These are phyloP conservation scores for Acanthamoeba triangularis DNA, from an alignment of 208 protist genomes.

Conservation along the genomic window DNA sequence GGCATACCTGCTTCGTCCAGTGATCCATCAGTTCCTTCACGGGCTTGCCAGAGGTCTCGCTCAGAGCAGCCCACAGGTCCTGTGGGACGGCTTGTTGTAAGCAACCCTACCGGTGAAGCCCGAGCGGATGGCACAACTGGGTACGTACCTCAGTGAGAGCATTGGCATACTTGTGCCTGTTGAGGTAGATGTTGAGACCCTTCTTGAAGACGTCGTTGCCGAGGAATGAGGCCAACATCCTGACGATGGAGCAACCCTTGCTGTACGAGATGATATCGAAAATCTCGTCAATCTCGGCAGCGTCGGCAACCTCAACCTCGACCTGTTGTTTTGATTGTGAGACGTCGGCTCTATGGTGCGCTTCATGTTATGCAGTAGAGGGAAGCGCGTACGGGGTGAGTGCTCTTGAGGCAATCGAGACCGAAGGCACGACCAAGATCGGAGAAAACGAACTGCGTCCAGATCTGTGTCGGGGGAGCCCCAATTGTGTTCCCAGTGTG, in stretches of 20 bases:
- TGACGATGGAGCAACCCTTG: slow-evolving; percentile 82
- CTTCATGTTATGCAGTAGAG: neutral
- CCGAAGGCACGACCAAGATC: slow-evolving; percentile 92
- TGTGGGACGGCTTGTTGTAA: slow-evolving; percentile 88
- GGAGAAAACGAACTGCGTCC: slow-evolving; percentile 92
- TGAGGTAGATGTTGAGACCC: slow-evolving; percentile 95
- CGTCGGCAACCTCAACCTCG: slow-evolving; percentile 96
- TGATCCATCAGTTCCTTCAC: slow-evolving; percentile 94
- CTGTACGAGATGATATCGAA: slow-evolving; percentile 86
- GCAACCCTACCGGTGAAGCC: no score
- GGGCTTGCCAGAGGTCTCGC: slow-evolving; percentile 92
- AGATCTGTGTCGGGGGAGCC: slow-evolving; percentile 67
- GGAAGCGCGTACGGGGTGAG: slow-evolving; percentile 94
- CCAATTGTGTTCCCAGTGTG: no score
- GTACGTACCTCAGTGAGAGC: slow-evolving; percentile 95
- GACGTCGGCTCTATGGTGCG: no score
- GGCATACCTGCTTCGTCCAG: slow-evolving; percentile 96
- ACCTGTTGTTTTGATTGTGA: slow-evolving; percentile 83
- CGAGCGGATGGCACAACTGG: slow-evolving; percentile 91
- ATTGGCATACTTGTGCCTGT: slow-evolving; percentile 94
- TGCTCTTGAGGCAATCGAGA: slow-evolving; percentile 93
- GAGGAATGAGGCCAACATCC: slow-evolving; percentile 85
- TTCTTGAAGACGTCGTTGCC: slow-evolving; percentile 94
- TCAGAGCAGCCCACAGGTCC: slow-evolving; percentile 96
- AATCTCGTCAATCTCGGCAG: slow-evolving; percentile 93